Base-by-base conservation (phyloP, 331 rosid species). In the Phaseolus coccineus region DNA sequence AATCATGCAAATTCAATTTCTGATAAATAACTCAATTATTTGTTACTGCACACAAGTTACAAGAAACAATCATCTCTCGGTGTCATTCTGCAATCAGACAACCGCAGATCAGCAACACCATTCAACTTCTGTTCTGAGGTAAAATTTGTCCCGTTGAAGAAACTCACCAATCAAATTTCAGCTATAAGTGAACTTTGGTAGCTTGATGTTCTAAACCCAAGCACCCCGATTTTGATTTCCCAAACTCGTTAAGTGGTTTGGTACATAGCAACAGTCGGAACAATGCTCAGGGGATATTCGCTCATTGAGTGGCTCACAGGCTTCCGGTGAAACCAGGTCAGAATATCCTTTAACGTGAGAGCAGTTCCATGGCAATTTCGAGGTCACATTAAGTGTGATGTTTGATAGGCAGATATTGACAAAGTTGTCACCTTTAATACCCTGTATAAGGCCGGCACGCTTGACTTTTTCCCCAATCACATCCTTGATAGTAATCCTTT, bases 331-430 rank as follows among this genome's bases (percentile, higher is more conserved):
- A 69, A 92, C 94, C 80, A 67, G 68, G 50, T 86, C 86, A 12
- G 97, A 90, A 77, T 87, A 90, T 74, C 97, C 97, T 77, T 81
- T 72, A 69, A 92, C 59, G 33, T 85, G 39, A 25, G 97, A 84
- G 85, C 97, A 92, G 85, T 88, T 90, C 97, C 97, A 92, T 53
- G 91, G 94, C 81, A 71, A 22, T 14, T 59, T 75, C 28, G 84
- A 69, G 62, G 80, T 82, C 67, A 79, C 87, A 59, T 83, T 69
- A 69, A 90, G 84, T 53, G 82, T 73, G 52, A 90, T 84, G 86
- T 90, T 92, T 77, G 84, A 84, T 44, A 92, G 52, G 82, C 97
- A 92, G 40, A 92, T 87, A 75, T 87, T n/a, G 53, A 64, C 78
- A 85, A 92, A 92, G 10, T 55, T 57, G 71, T 89, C 87, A 42